phyloP scores from a whole-genome alignment of 345 rosid genomes.

The Salix udensis region DNA sequence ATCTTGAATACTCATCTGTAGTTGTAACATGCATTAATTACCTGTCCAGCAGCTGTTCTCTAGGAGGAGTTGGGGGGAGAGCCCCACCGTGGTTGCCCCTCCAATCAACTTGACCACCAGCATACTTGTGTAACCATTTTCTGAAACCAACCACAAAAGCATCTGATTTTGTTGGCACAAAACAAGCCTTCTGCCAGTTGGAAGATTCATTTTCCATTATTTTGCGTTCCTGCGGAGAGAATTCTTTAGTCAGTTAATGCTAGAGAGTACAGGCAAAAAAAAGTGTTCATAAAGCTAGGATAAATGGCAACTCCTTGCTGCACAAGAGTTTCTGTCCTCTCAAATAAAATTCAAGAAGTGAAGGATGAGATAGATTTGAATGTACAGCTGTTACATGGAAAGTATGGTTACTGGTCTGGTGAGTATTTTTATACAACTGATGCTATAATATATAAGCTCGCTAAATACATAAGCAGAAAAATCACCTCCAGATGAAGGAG shows the following conservation, averaged over 20 bases:
- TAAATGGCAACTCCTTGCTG: too few species aligned
- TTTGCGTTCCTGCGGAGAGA: constrained; percentile 60
- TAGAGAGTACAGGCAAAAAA: neutral
- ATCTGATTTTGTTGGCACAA: constrained; percentile 77
- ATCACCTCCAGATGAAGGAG: too few species aligned
- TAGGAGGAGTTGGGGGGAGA: constrained; percentile 69
- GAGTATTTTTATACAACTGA: too few species aligned
- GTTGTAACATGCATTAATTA: constrained; percentile 2
- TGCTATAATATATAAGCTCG: too few species aligned
- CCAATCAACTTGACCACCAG: constrained; percentile 69
- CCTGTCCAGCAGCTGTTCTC: constrained; percentile 83
- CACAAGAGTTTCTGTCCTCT: too few species aligned
- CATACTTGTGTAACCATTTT: constrained; percentile 70
- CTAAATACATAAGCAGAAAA: too few species aligned
- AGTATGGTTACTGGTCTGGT: too few species aligned
- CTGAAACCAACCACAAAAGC: constrained; percentile 70
- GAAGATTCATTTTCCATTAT: constrained; percentile 57
- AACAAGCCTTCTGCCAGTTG: constrained; percentile 87
- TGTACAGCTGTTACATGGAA: too few species aligned
- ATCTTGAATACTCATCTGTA: neutral
- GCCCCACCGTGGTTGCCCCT: constrained; percentile 53
- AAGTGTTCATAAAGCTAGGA: too few species aligned
- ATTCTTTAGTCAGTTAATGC: neutral
- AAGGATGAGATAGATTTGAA: too few species aligned
- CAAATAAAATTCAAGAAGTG: too few species aligned